phyloP scores from a whole-genome alignment of 306 rosid species.

The Abrus precatorius region DNA sequence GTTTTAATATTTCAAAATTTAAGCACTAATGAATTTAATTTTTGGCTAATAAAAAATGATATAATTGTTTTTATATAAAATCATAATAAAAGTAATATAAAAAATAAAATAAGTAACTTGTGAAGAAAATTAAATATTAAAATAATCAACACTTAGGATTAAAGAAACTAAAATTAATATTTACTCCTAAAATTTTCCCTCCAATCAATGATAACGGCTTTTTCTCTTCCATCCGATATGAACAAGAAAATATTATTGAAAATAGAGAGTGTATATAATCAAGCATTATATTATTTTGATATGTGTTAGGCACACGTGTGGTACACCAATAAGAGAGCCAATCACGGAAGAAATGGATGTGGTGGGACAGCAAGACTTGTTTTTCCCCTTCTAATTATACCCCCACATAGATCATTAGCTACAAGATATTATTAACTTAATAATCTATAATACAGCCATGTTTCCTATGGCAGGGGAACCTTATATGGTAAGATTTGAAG shows the following conservation, averaged over 20 bases:
- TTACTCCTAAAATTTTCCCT: conserved; percentile 21
- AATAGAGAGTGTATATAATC: conserved; percentile 1
- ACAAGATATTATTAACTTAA: conserved; percentile 5
- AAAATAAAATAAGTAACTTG: no score
- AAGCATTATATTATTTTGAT: conserved; percentile 35
- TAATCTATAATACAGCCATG: conserved; percentile 33
- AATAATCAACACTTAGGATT: no score
- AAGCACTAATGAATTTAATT: no score
- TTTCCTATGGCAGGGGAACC: conserved; percentile 20
- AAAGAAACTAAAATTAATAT: no score
- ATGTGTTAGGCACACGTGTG: conserved; percentile 59
- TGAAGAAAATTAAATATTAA: no score
- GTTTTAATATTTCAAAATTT: no score
- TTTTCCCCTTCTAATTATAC: conserved; percentile 42
- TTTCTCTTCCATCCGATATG: conserved; percentile 8
- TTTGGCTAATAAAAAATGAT: no score
- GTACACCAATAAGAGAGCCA: conserved; percentile 60
- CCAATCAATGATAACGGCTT: conserved; percentile 49
- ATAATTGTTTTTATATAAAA: no score
- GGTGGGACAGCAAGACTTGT: conserved; percentile 48
- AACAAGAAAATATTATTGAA: conserved; percentile 13
- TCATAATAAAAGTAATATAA: no score
- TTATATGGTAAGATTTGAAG: conserved; percentile 60
- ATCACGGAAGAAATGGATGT: conserved; percentile 62
- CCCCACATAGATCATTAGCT: conserved; percentile 46